Base-by-base conservation (phyloP, 2,329 filamentous ascomycete species). In the Xylaria sp. region DNA sequence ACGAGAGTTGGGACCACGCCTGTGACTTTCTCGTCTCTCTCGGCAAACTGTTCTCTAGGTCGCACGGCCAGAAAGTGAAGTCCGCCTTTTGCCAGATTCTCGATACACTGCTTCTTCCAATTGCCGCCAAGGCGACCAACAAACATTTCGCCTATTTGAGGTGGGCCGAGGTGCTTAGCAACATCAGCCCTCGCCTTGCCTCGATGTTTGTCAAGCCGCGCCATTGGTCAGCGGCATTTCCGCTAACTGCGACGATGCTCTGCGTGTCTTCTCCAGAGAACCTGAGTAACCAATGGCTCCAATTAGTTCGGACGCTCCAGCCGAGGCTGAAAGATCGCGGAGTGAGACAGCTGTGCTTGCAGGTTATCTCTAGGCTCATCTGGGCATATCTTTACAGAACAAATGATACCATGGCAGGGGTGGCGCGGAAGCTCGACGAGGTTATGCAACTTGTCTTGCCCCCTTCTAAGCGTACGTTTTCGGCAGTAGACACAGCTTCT, bases 321-420 rank as follows among this genome's bases (percentile, higher is more conserved):
- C 80, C 89, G 20, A 91, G 89, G 66, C 78, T 96, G 40, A 96
- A 95, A 69, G 94, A 99, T 70, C 86, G 92, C 22, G 79, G 82
- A 29, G 88, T 90, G 3, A 84, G 91, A 61, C 88, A 88, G 3
- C 81, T 92, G 34, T 92, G 92, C 51, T 80, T 99, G 20, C 91
- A 96, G 68, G 92, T 93, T 13, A 87, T 97, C 45, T 96, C 92
- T 38, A 87, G 93, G 49, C 77, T 99, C 21, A 80, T 96, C 4
- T 99, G 94, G 94, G 93, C 92, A 0, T 97, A 97, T 71, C 79
- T 99, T 2, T 96, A 95, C 71, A 87, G 93, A 46, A 87, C 86
- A 44, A 85, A 84, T 4, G 94, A 99, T 59, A 81, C 85, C 8
- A 76, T 83, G 1, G 83, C 86, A 50, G 80, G 80, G 24, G 87